Conservation (phyloP, 2,329 filamentous ascomycete species). For the Stachybotrys elegans region DNA sequence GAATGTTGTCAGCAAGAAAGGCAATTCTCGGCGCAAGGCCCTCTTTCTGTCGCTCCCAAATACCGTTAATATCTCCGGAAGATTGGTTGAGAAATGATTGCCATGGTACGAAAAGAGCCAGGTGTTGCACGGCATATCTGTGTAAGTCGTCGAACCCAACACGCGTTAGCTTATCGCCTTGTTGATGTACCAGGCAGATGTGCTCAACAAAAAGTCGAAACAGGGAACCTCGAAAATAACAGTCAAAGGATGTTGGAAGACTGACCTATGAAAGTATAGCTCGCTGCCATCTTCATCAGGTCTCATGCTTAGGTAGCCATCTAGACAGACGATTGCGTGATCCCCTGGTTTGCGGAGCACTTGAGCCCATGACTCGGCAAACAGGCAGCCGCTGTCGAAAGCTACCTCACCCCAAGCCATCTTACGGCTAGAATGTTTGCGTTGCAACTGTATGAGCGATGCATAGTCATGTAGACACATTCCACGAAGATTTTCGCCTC, state of each 20-base stretch:
- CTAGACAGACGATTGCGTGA: conserved; percentile 1
- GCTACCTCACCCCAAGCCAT: too few species aligned
- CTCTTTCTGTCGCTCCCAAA: conserved; percentile 5
- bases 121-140: conserved; percentile 6
- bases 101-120: conserved; percentile 9
- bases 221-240: not conserved
- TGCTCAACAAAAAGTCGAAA: not conserved
- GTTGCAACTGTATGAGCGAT: conserved; percentile 1
- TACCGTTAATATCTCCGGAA: conserved; percentile 7
- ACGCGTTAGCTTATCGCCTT: not conserved
- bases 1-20: conserved; percentile 4
- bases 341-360: not conserved
- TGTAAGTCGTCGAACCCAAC: not conserved
- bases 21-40: conserved; percentile 2
- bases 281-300: not conserved
- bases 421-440: conserved; percentile 3
- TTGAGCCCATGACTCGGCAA: not conserved
- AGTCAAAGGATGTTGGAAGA: not conserved
- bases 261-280: not conserved
- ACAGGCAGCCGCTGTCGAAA: too few species aligned
- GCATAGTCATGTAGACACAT: too few species aligned
- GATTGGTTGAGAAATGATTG: conserved; percentile 1
- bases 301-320: conserved; percentile 2
- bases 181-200: conserved; percentile 1
- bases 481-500: not conserved